Percentiles rank a stretch among this genome's conserved stretches.
phyloP scores from a whole-genome alignment of 257 asterid species.

The Solanum arcanum region DNA sequence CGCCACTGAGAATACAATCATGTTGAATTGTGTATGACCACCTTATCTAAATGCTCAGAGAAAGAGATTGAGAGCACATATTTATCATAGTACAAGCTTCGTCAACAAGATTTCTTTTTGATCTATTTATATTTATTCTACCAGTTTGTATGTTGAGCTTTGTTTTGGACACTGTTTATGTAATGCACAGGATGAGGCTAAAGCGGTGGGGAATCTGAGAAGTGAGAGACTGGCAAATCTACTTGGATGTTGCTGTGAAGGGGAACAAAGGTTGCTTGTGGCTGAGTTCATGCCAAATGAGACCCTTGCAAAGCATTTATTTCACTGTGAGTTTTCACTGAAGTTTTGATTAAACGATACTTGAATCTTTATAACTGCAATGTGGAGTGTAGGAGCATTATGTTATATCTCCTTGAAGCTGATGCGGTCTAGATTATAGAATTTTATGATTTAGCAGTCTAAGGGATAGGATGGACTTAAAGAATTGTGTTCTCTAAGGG shows the following conservation, averaged over 20 bases:
- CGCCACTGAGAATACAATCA: neutral
- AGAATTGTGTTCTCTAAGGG: neutral
- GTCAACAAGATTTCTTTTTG: neutral
- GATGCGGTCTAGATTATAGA: neutral
- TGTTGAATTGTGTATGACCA: neutral
- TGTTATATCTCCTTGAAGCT: neutral
- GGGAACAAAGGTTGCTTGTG: slow-evolving; percentile 35
- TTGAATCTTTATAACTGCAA: neutral
- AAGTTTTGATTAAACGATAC: neutral
- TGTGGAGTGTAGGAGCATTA: neutral
- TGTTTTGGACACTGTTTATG: neutral
- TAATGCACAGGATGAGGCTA: slow-evolving; percentile 29
- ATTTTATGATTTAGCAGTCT: neutral
- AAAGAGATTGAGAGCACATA: neutral
- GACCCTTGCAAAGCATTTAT: slow-evolving; percentile 40
- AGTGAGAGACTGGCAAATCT: slow-evolving; percentile 36
- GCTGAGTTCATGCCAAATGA: slow-evolving; percentile 45
- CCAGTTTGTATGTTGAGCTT: neutral
- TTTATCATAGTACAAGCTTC: neutral
- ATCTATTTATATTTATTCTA: neutral
- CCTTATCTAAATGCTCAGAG: neutral
- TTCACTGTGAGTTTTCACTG: slow-evolving; percentile 27
- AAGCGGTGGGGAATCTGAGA: slow-evolving; percentile 32
- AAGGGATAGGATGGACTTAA: neutral
- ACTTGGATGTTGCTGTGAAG: slow-evolving; percentile 33